Conservation (phyloP, 2,329 filamentous ascomycete genomes). For the Lizonia empirigonia region DNA sequence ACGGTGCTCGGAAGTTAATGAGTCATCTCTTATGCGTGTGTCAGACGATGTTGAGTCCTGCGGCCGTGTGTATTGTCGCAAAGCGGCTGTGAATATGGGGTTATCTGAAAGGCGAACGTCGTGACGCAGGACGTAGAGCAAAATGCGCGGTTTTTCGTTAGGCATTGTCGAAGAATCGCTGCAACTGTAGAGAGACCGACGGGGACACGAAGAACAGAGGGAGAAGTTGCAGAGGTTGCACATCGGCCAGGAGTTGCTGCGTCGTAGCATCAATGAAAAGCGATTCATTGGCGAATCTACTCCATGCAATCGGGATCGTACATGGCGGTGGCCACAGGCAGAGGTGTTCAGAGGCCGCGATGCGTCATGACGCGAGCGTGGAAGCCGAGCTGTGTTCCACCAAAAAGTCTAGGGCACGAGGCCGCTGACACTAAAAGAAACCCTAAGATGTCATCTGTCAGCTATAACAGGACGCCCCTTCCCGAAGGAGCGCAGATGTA, state of each 20-base stretch:
- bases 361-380: conserved; percentile 33
- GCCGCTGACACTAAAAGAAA: conserved; percentile 28
- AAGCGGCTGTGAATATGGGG: conserved; percentile 67
- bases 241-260: conserved; percentile 40
- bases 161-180: conserved; percentile 29
- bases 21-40: conserved; percentile 48
- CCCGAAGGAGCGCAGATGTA: conserved; percentile 24
- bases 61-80: conserved; percentile 30
- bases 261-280: conserved; percentile 39
- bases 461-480: conserved; percentile 27
- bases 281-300: conserved; percentile 24
- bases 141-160: conserved; percentile 50
- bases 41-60: conserved; percentile 18
- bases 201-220: conserved; percentile 33
- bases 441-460: conserved; percentile 36
- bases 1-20: conserved; percentile 30
- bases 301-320: conserved; percentile 18
- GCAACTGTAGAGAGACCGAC: conserved; percentile 20
- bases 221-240: conserved; percentile 35
- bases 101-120: conserved; percentile 78
- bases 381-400: conserved; percentile 25
- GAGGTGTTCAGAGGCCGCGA: conserved; percentile 18
- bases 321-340: conserved; percentile 29
- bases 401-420: conserved; percentile 30
- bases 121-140: conserved; percentile 74